Evolutionary conservation across 169 alveolate genomes (phyloP).

Genomic region (Fabrea salina): DNA sequence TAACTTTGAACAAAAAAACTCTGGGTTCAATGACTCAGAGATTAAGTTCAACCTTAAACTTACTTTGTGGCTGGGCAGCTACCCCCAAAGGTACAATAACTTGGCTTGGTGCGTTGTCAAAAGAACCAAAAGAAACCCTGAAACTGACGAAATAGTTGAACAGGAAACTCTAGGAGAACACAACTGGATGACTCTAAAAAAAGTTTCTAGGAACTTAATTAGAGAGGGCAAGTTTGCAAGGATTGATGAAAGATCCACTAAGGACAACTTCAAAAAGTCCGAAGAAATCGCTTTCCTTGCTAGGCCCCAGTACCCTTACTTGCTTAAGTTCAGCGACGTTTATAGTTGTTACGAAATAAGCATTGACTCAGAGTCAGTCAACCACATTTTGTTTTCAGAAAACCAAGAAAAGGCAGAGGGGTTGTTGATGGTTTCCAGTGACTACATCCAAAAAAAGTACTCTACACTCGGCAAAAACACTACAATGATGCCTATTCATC

Average conservation of each 20-base stretch:
- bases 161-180: not conserved
- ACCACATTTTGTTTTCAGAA: not conserved
- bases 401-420: not conserved
- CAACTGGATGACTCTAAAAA: not conserved
- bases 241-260: not conserved
- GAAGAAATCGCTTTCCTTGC: not conserved
- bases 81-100: not conserved
- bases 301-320: constrained; percentile 17
- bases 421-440: not conserved
- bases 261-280: too few species aligned
- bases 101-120: not conserved
- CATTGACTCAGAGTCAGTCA: constrained; percentile 30
- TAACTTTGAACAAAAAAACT: not conserved
- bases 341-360: not conserved
- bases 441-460: not conserved
- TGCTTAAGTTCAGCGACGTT: not conserved
- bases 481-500: constrained; percentile 12
- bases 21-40: not conserved
- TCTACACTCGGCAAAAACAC: not conserved
- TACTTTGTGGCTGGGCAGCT: constrained; percentile 28
- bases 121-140: not conserved
- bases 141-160: not conserved
- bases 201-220: not conserved
- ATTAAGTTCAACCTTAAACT: not conserved
- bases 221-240: not conserved